Conservation (phyloP, 1,284 basidiomycete genomes). For the Schizophyllum commune region DNA sequence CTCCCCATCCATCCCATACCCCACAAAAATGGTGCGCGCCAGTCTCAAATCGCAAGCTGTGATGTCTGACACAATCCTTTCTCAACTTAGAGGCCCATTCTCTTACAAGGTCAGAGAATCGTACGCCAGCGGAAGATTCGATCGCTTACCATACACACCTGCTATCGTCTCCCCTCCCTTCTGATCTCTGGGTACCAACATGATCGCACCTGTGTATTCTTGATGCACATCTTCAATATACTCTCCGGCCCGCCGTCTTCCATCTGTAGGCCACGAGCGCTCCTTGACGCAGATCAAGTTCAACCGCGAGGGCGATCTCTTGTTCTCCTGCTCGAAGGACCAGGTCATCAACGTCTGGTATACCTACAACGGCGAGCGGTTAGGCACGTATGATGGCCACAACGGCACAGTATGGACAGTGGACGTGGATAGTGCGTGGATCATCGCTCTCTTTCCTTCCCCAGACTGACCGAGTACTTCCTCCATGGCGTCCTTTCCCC, state of each 20-base stretch:
- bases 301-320: conserved; percentile 92
- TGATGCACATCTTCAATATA: neutral
- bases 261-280: conserved; percentile 81
- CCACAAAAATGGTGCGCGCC: neutral
- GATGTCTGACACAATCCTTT: neutral
- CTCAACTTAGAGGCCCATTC: neutral
- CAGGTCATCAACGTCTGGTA: conserved; percentile 95
- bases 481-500: too few species aligned
- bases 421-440: conserved; percentile 82
- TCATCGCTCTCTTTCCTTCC: conserved; percentile 4
- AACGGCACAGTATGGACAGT: conserved; percentile 97
- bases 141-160: neutral
- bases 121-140: neutral
- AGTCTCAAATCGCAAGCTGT: neutral
- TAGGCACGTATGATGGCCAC: conserved; percentile 96
- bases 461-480: conserved; percentile 6
- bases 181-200: too few species aligned
- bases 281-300: conserved; percentile 96
- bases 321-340: conserved; percentile 97
- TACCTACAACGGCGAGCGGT: conserved; percentile 96
- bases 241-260: neutral
- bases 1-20: neutral
- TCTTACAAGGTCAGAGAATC: neutral
- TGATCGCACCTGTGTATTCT: too few species aligned
- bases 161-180: neutral